Evolutionary conservation across 1,139 yeast genomes (phyloP), one percentile per base, ranked within the genome.

Genomic region (Trichomonascaceae sp.): DNA sequence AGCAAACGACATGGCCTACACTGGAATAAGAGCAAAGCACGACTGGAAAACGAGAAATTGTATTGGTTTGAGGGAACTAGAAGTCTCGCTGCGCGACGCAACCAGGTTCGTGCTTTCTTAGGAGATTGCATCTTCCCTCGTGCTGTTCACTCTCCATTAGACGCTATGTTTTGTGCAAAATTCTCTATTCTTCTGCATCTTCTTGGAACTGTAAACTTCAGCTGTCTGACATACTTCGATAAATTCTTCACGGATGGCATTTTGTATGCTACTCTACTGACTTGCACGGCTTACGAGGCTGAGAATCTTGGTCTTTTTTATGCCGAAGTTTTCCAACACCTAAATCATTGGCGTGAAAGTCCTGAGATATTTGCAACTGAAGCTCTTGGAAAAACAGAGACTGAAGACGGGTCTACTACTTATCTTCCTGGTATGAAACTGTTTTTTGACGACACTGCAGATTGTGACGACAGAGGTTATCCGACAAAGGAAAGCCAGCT

Each of bases 261-360:
- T 15, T 67, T 87, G 27, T 77, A 78, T 56, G 81, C 85, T 2
- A 77, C 88, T 0, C 66, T 90, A 18, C 84, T 81, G 62, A 82
- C 95, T 1, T 79, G 84, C 52, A 87, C 96, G 0, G 79, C 89
- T 0, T 70, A 77, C 7, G 96, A 91, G 66, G 84, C 96, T 0
- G 96, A 90, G 63, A 87, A 87, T 66, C 67, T 89, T 47, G 96
- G 96, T 1, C 69, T 88, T 22, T 90, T 91, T 62, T 79, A 83
- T 62, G 76, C 82, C 13, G 83, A 81, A 46, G 60, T 87, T 1
- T 70, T 90, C 45, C 73, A 68, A 7, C 71, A 70, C 17, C 72
- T 85, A 49, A 71, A 74, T 47, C 60, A 64, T 13, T 79, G 85
- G 82, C 70, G 71, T 43, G 48, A 56, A 1, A 63, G 70, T 22